Percentiles rank a stretch among this genome's conserved stretches.
These are phyloP conservation scores for Lactarius pseudohatsudake DNA, from an alignment of 768 basidiomycete genomes.

Conservation along the genomic window DNA sequence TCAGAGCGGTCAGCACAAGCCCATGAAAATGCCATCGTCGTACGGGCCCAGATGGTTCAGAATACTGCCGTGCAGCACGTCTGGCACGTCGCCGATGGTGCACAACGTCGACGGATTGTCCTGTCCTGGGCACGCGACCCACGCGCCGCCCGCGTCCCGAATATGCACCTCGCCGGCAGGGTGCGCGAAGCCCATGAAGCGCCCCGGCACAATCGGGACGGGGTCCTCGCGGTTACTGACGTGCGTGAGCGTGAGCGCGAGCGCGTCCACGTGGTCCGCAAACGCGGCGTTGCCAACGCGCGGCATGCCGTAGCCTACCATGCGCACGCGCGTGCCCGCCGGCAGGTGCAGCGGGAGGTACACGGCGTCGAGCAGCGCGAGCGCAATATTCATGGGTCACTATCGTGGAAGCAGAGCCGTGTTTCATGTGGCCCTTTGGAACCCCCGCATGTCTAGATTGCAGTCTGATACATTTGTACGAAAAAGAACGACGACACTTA, in stretches of 20 bases:
- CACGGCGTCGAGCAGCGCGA: constrained; percentile 36
- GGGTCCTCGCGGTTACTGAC: constrained; percentile 30
- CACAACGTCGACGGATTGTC: constrained; percentile 24
- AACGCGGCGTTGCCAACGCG: constrained; percentile 55
- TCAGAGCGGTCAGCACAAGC: constrained; percentile 1
- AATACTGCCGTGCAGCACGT: neutral
- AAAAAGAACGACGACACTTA: neutral
- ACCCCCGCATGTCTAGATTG: neutral
- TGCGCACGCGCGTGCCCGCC: constrained; percentile 38
- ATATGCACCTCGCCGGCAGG: constrained; percentile 30
- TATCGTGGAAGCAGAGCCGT: neutral
- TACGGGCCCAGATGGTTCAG: constrained; percentile 25
- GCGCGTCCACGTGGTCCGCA: constrained; percentile 35
- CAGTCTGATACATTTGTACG: neutral
- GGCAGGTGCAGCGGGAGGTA: constrained; percentile 37
- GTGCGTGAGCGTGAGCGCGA: constrained; percentile 11
- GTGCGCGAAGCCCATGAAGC: constrained; percentile 26
- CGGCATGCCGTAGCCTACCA: constrained; percentile 51
- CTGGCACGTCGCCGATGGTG: constrained; percentile 16
- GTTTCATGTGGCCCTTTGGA: neutral
- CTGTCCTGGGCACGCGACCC: constrained; percentile 18
- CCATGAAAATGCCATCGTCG: constrained; percentile 21
- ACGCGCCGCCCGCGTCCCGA: constrained; percentile 5
- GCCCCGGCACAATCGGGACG: constrained; percentile 27
- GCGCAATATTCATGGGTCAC: neutral